A percentile compares a stretch with the other conserved stretches of the same genome.
Conservation (phyloP, 208 protist genomes). For the Wallacemonas sp. region DNA sequence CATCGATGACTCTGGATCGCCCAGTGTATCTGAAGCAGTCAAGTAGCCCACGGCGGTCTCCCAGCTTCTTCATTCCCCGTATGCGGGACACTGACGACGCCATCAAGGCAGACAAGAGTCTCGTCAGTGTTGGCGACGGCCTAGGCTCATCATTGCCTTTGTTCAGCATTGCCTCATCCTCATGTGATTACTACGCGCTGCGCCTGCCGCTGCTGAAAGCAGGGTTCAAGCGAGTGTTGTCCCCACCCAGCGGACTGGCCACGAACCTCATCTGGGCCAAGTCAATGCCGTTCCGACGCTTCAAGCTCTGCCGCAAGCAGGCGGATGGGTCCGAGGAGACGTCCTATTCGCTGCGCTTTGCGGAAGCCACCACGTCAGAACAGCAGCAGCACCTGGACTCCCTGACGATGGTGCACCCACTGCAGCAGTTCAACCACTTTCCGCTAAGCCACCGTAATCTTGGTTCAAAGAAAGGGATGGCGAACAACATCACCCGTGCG, state of each 20-base stretch:
- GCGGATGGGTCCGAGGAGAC: neutral
- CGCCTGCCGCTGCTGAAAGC: constrained; percentile 88
- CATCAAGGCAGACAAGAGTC: neutral
- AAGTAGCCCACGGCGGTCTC: constrained; percentile 49
- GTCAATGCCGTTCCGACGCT: constrained; percentile 45
- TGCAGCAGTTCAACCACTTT: constrained; percentile 89
- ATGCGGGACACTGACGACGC: constrained; percentile 45
- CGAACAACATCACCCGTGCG: constrained; percentile 33
- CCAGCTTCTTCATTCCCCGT: constrained; percentile 77
- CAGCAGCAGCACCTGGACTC: constrained; percentile 11
- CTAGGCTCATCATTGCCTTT: constrained; percentile 67
- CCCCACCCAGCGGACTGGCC: constrained; percentile 15
- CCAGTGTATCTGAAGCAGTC: constrained; percentile 75
- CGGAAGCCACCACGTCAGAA: constrained; percentile 6
- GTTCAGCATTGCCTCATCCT: constrained; percentile 72
- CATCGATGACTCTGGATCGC: constrained; percentile 14
- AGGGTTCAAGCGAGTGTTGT: constrained; percentile 58
- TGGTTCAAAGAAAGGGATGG: constrained; percentile 86
- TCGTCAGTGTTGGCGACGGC: constrained; percentile 9
- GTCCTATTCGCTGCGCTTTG: neutral
- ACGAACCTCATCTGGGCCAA: constrained; percentile 78
- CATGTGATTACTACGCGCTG: constrained; percentile 96
- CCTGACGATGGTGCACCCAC: constrained; percentile 14
- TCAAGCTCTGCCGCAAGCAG: neutral
- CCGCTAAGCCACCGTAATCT: constrained; percentile 74